Percentiles rank a stretch among this genome's conserved stretches.
Conservation (phyloP, 2,329 filamentous ascomycete genomes). For the Pseudophaeomoniella oleicola region DNA sequence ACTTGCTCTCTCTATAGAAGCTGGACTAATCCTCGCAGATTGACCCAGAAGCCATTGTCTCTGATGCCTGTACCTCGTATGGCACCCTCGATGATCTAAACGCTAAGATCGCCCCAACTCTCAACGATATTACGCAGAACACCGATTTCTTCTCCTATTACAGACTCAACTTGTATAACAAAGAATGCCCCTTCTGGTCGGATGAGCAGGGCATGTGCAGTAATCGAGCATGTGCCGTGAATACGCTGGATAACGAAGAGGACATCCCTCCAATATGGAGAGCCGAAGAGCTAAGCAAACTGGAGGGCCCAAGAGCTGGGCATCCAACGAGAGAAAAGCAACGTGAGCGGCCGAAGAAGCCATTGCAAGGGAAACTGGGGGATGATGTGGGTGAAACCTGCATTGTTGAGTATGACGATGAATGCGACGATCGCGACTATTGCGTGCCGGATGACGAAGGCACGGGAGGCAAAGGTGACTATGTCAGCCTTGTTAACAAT, state of each 20-base stretch:
- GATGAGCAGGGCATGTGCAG: slow-evolving; percentile 90
- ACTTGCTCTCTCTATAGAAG: slow-evolving; percentile 5
- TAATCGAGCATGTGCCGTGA: slow-evolving; percentile 91
- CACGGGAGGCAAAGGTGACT: slow-evolving; percentile 75
- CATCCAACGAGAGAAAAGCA: slow-evolving; percentile 70
- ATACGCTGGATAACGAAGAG: slow-evolving; percentile 87
- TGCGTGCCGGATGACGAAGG: slow-evolving; percentile 93
- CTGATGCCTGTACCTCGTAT: slow-evolving; percentile 90
- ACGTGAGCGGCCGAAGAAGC: slow-evolving; percentile 51
- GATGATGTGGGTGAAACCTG: slow-evolving; percentile 87
- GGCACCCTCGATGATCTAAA: slow-evolving; percentile 79
- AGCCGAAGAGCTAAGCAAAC: slow-evolving; percentile 76
- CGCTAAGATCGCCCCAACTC: slow-evolving; percentile 54
- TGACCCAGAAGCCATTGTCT: slow-evolving; percentile 75
- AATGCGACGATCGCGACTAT: slow-evolving; percentile 93
- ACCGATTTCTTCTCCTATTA: slow-evolving; percentile 99
- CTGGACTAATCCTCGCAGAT: slow-evolving; percentile 40
- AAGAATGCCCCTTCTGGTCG: slow-evolving; percentile 89
- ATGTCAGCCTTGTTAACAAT: slow-evolving; percentile 86
- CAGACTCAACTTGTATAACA: slow-evolving; percentile 85
- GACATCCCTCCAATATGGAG: slow-evolving; percentile 89
- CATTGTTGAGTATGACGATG: slow-evolving; percentile 92
- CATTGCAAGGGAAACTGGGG: slow-evolving; percentile 69
- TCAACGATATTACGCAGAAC: slow-evolving; percentile 67
- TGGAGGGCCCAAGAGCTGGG: slow-evolving; percentile 79